Evolutionary conservation across 1,284 basidiomycete genomes (phyloP), one percentile per base, ranked within the genome.

Genomic region (Ceratobasidium sp.): DNA sequence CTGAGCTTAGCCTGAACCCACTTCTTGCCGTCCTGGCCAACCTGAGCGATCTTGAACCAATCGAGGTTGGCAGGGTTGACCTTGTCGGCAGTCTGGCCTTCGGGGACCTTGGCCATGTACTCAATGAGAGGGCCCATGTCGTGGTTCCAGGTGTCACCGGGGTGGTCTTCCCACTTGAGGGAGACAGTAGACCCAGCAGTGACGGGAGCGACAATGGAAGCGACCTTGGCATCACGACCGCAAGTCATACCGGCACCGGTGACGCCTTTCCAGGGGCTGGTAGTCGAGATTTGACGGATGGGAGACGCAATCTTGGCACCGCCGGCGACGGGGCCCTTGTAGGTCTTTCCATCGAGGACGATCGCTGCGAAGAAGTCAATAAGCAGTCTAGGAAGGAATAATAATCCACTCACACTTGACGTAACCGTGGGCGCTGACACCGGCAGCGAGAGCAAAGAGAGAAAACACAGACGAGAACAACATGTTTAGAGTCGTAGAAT

Each of bases 91-190:
- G 1, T 84, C 78, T 0, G 80, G 79, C 27, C 78, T 75, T 1
- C 84, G 57, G 45, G 54, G n/a, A 65, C 62, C 13, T 83, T 80
- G 0, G 88, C 83, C 82, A 92, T 82, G 76, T 92, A 92, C 42
- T 86, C 88, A 78, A 91, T 80, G 75, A 91, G 78, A 1, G 90
- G 89, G 3, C 90, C 90, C 12, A 80, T 86, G 69, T 89, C 81
- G 74, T 92, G 90, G 1, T 86, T 86, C 89, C 88, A 90, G 56
- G 82, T 77, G 64, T 78, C 79, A 6, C 79, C 79, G 73, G 81
- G 80, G 1, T 82, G 85, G 43, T 81, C 85, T 35, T 77, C 78
- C 90, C 89, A 92, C 70, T 80, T 78, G 74, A 92, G 85, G 2
- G 80, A 78, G 20, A 92, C 67, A 0, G 74, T 75, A 75, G 86